Evolutionary conservation across 768 basidiomycete species (phyloP).

Genomic region (Brasilioporus rufonigricans): DNA sequence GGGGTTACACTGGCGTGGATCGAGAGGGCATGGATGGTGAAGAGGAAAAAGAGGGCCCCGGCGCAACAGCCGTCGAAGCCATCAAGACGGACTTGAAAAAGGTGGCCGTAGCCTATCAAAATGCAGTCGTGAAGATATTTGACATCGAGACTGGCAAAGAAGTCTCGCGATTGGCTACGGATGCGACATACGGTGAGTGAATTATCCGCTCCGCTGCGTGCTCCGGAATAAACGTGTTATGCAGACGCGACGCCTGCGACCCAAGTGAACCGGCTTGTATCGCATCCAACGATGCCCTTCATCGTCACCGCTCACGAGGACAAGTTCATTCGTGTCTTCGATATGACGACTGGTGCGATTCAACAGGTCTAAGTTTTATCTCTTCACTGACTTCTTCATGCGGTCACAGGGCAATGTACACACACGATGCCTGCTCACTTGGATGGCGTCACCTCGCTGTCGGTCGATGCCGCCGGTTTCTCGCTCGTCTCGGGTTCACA

Average conservation of each 20-base stretch:
- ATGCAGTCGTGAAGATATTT: slow-evolving; percentile 87
- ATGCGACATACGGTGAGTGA: slow-evolving; percentile 53
- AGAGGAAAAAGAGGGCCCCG: slow-evolving; percentile 47
- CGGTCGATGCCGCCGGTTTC: slow-evolving; percentile 84
- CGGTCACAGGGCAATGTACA: slow-evolving; percentile 69
- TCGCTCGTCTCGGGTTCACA: slow-evolving; percentile 88
- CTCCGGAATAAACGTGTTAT: not conserved
- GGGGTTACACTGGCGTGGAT: slow-evolving; percentile 76
- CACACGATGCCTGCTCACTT: slow-evolving; percentile 90
- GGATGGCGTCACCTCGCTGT: slow-evolving; percentile 87
- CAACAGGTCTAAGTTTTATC: not conserved
- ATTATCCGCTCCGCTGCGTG: not conserved
- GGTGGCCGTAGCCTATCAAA: slow-evolving; percentile 88
- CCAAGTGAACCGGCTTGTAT: slow-evolving; percentile 83
- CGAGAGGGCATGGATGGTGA: slow-evolving; percentile 35
- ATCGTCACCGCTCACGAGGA: slow-evolving; percentile 93
- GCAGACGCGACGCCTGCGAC: slow-evolving; percentile 72
- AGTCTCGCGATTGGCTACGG: slow-evolving; percentile 56
- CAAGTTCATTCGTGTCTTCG: slow-evolving; percentile 88
- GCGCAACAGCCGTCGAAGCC: slow-evolving; percentile 82
- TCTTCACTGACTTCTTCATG: slow-evolving; percentile 1
- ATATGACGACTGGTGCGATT: slow-evolving; percentile 70
- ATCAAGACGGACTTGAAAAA: slow-evolving; percentile 81
- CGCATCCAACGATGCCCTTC: slow-evolving; percentile 87
- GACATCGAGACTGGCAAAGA: slow-evolving; percentile 89